phyloP scores from a whole-genome alignment of 208 protist genomes.

The Leishmania tarentolae region DNA sequence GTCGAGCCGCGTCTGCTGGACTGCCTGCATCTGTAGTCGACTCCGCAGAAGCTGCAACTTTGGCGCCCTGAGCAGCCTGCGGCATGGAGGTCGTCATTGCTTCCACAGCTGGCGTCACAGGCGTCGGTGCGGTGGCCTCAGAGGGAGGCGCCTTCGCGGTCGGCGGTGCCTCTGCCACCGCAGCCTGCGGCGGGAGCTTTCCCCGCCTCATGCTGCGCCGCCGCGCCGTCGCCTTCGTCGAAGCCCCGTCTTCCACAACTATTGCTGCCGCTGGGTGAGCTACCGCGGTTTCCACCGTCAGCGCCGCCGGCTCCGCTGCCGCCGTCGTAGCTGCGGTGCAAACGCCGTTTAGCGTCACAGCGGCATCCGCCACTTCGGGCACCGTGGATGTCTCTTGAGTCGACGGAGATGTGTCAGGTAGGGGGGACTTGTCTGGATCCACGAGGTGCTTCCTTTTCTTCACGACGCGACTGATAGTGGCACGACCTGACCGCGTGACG shows the following conservation, averaged over 20 bases:
- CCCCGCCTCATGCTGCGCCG: neutral
- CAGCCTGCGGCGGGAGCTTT: neutral
- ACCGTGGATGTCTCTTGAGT: no score
- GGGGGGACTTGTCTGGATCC: neutral
- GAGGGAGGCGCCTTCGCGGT: neutral
- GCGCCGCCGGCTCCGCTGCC: neutral
- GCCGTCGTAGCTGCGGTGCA: neutral
- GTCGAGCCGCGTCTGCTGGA: neutral
- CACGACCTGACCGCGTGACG: neutral
- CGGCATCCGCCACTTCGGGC: neutral
- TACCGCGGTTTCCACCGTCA: neutral
- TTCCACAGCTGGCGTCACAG: neutral
- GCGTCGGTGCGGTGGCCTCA: neutral
- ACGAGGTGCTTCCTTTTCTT: slow-evolving; percentile 1
- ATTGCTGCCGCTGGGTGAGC: neutral
- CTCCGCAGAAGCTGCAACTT: neutral
- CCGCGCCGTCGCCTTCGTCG: neutral
- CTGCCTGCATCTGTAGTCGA: neutral
- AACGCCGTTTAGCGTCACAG: neutral
- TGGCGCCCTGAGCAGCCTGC: neutral
- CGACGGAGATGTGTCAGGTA: neutral
- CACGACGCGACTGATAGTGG: neutral
- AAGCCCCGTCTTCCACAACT: neutral
- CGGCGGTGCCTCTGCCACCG: slow-evolving; percentile 3
- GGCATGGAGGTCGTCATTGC: neutral